Base-by-base conservation (phyloP, 345 rosid species). In the Syzygium oleosum region DNA sequence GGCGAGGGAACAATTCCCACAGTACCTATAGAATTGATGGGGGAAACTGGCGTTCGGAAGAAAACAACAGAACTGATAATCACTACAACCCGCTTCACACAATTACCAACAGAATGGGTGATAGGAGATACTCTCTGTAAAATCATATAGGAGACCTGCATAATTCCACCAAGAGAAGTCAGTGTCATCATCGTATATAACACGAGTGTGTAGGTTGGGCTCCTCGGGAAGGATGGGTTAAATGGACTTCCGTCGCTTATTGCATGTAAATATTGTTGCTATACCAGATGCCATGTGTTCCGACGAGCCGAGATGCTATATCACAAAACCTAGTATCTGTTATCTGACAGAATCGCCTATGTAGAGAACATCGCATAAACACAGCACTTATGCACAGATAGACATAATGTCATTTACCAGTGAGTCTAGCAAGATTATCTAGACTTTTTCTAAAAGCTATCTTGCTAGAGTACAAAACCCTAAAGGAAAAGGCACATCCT, bases 61-160 rank as follows among this genome's bases (percentile, higher is more conserved):
- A 98, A 94, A 87, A 98, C 15, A 52, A 97, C 98, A 43, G 99
- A 97, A 97, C 99, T 98, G 89, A 97, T 97, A n/a, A 98, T 98
- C 91, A 98, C 99, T 85, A 95, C 99, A 80, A 98, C 99, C 84
- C 99, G 94, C 95, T 98, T 98, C 92, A 98, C 99, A 52, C 99
- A 98, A 89, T 98, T 98, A 84, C 99, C 99, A 22, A 98, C 99
- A 2, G 99, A 98, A 92, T 98, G 99, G 54, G 96, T 94, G 85
- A 98, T 99, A 12, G 99, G 99, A 86, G 99, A 97, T 88, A 97
- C 99, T 90, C 99, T 96, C 88, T 96, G 94, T 89, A 98, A 87
- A 85, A 98, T 97, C 99, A 98, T 96, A 85, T 96, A 98, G 2
- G 99, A 96, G 86, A 98, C 99, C 99, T 98, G 94, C 91, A 88